Evolutionary conservation across 495 filamentous ascomycete species (phyloP).

Genomic region (Penicillium lagena): DNA sequence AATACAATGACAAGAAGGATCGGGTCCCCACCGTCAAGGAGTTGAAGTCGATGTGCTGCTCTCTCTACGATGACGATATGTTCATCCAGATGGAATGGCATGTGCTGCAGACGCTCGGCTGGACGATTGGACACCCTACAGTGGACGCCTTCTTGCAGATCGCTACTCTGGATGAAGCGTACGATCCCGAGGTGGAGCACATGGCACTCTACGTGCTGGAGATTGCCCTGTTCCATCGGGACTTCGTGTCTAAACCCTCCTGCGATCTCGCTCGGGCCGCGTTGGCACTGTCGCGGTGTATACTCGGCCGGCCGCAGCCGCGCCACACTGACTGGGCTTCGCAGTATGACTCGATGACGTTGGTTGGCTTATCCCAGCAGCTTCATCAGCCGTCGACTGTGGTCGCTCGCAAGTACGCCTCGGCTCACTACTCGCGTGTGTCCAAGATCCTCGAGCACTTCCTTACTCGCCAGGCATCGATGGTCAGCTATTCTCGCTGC

Average conservation of each 20-base stretch:
- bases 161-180: conserved; percentile 53
- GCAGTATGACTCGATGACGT: conserved; percentile 68
- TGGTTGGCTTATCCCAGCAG: conserved; percentile 79
- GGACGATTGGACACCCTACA: conserved; percentile 92
- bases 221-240: conserved; percentile 90
- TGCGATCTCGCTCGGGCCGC: conserved; percentile 87
- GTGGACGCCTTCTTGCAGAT: conserved; percentile 88
- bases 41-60: conserved; percentile 98
- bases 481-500: conserved; percentile 62
- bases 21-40: conserved; percentile 92
- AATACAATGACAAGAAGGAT: conserved; percentile 98
- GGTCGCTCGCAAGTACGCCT: conserved; percentile 81
- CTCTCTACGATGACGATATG: conserved; percentile 97
- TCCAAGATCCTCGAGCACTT: conserved; percentile 79
- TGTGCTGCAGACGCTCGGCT: conserved; percentile 93
- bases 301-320: conserved; percentile 73
- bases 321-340: conserved; percentile 73
- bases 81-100: conserved; percentile 99
- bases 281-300: conserved; percentile 77
- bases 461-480: conserved; percentile 72
- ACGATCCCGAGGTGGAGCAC: conserved; percentile 83
- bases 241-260: conserved; percentile 85
- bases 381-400: conserved; percentile 82
- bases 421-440: conserved; percentile 71
- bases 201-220: conserved; percentile 93